Percentiles rank a stretch among this genome's conserved stretches.
phyloP scores from a whole-genome alignment of 1,284 basidiomycete species.

The Naganishia liquefaciens region DNA sequence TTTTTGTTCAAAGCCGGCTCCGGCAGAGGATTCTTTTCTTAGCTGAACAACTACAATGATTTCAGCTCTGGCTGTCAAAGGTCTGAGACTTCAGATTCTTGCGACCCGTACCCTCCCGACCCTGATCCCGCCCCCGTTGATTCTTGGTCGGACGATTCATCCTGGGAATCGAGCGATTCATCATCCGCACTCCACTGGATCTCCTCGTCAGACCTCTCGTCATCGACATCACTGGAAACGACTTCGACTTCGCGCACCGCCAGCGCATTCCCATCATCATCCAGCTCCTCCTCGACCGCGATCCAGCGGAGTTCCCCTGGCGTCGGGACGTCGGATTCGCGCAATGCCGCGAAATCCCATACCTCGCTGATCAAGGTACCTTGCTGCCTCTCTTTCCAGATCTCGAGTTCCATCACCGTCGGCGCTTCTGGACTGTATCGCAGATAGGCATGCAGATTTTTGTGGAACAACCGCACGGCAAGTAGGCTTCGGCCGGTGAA shows the following conservation, averaged over 20 bases:
- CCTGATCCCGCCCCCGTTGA: background rate
- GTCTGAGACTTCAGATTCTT: too few relatives aligned
- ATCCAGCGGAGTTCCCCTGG: slow-evolving; percentile 5
- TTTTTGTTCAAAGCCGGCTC: too few relatives aligned
- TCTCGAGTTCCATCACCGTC: slow-evolving; percentile 1
- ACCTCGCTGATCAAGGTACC: slow-evolving; percentile 13
- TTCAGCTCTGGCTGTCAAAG: too few relatives aligned
- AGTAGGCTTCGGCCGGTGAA: slow-evolving; percentile 12
- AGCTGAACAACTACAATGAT: too few relatives aligned
- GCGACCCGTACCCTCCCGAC: background rate
- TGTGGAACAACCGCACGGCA: slow-evolving; percentile 2
- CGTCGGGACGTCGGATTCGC: slow-evolving; percentile 3
- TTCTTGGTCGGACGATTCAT: background rate
- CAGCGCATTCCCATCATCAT: slow-evolving; percentile 3
- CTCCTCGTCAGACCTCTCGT: background rate
- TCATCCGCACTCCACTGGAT: background rate
- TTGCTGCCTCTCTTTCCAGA: slow-evolving; percentile 3
- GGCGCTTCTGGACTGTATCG: slow-evolving; percentile 16
- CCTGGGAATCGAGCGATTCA: background rate
- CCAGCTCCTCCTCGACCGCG: slow-evolving; percentile 10
- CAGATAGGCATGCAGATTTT: slow-evolving; percentile 7
- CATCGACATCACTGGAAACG: background rate
- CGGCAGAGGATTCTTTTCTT: too few relatives aligned
- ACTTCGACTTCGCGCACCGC: slow-evolving; percentile 5
- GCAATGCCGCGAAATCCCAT: slow-evolving; percentile 5